Base-by-base conservation (phyloP, 352 stramenopile genomes). In the Pythium dissimile region DNA sequence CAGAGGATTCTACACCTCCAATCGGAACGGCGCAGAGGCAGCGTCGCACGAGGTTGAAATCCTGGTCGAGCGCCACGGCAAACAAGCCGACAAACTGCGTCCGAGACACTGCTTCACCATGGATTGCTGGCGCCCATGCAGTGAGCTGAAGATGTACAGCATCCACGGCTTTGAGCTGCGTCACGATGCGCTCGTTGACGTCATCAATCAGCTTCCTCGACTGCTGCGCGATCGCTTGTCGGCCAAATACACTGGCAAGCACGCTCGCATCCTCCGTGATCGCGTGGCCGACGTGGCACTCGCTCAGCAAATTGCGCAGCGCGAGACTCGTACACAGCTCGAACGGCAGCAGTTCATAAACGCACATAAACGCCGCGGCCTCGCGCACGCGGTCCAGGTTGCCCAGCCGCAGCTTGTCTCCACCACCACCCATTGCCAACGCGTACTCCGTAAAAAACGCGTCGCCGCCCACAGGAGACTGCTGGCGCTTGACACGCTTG, bases 261-360 rank as follows among this genome's bases (percentile, higher is more conserved):
- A 56, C 69, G 18, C 72, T 77, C 1, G 67, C 54, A 7, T 84
- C 73, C 13, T 84, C 62, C 10, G 79, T 26, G 1, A 71, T 61
- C 10, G 66, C 55, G 0, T 47, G 8, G n/a, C 68, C 64, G 12
- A 64, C 77, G 6, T 77, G 73, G 44, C 79, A 89, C 43, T 88
- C 77, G 16, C 67, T 43, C 47, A 92, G 64, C 9, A 92, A 47
- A 30, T 72, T 82, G 10, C 72, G 67, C 35, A 92, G 86, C 20
- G 73, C 73, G 10, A 72, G 66, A 45, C 75, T 88, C 3, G 72
- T 70, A 45, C 77, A 88, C 27, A 92, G 50, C 28, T 89, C 76
- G 26, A 92, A 82, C 27, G 81, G 75, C 26, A 87, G 53, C 69
- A 89, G 80, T 37, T 92, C 79, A 31, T 82, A 74, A 10, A 92